Evolutionary conservation across 441 rosid genomes (phyloP).

Genomic region (Populus tomentosa): DNA sequence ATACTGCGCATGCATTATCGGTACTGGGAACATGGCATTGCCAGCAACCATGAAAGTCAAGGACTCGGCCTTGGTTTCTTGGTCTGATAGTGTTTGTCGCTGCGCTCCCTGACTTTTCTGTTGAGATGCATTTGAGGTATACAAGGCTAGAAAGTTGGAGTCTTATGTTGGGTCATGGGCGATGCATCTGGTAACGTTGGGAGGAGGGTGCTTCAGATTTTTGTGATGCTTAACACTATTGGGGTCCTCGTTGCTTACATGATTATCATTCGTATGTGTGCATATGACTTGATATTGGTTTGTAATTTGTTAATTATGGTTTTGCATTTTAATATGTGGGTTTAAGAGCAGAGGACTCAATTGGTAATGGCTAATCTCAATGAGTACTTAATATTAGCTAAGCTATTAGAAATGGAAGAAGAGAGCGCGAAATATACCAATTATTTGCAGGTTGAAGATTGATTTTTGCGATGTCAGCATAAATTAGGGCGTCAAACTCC

Average conservation of each 20-base stretch:
- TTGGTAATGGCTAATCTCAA: too few relatives aligned
- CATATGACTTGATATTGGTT: neutral
- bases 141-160: conserved; percentile 43
- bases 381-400: too few relatives aligned
- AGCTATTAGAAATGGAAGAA: too few relatives aligned
- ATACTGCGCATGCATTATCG: conserved; percentile 6
- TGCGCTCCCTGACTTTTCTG: conserved; percentile 58
- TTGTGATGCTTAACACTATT: conserved; percentile 61
- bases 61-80: conserved; percentile 54
- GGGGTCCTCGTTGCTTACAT: conserved; percentile 87
- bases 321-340: too few relatives aligned
- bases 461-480: too few relatives aligned
- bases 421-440: too few relatives aligned
- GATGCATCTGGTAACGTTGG: conserved; percentile 73
- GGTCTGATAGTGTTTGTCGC: conserved; percentile 14
- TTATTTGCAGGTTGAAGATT: too few relatives aligned
- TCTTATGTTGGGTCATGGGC: conserved; percentile 81
- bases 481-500: too few relatives aligned
- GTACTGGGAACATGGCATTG: conserved; percentile 91
- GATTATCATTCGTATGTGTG: conserved; percentile 73
- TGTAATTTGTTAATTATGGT: too few relatives aligned
- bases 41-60: conserved; percentile 82
- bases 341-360: too few relatives aligned
- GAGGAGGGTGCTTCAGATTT: conserved; percentile 53
- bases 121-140: conserved; percentile 65